phyloP scores from a whole-genome alignment of 2,329 filamentous ascomycete species.

The Aspergillus calidoustus region DNA sequence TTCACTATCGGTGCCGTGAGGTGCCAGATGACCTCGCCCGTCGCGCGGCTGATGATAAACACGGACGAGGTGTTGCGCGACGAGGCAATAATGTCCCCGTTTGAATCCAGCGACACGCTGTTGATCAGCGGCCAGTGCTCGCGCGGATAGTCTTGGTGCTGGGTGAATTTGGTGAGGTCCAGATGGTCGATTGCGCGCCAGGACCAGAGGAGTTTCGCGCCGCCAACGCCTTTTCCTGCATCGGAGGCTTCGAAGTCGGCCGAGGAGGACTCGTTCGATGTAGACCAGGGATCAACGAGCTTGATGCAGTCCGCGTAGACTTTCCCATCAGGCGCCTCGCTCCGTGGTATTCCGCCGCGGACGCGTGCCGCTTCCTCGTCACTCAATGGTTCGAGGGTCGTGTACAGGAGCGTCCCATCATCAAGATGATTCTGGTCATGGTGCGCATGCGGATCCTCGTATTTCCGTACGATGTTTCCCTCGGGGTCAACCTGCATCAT shows the following conservation, averaged over 20 bases:
- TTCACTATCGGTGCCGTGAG: conserved; percentile 46
- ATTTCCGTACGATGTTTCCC: conserved; percentile 47
- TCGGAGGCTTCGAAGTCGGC: conserved; percentile 25
- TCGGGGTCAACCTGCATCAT: conserved; percentile 49
- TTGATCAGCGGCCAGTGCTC: conserved; percentile 54
- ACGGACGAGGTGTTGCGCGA: conserved; percentile 50
- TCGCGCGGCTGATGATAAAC: conserved; percentile 47
- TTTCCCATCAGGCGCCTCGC: conserved; percentile 32
- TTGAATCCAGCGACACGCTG: conserved; percentile 43
- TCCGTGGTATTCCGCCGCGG: conserved; percentile 47
- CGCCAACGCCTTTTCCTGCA: conserved; percentile 9
- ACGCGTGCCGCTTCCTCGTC: conserved; percentile 42
- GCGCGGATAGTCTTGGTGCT: conserved; percentile 41
- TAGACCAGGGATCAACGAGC: conserved; percentile 40
- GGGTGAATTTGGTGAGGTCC: conserved; percentile 42
- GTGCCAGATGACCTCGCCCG: conserved; percentile 50
- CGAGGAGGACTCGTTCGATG: conserved; percentile 24
- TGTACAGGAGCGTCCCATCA: conserved; percentile 50
- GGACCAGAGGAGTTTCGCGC: conserved; percentile 47
- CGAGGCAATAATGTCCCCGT: conserved; percentile 50
- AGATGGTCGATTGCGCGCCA: conserved; percentile 52
- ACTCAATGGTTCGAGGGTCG: conserved; percentile 47
- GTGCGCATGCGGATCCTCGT: conserved; percentile 48
- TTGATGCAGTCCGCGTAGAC: conserved; percentile 50
- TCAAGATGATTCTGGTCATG: conserved; percentile 54